Percentiles rank a stretch among this genome's conserved stretches.
Conservation (phyloP, 352 stramenopile species). For the Phytophthora podocarpi region DNA sequence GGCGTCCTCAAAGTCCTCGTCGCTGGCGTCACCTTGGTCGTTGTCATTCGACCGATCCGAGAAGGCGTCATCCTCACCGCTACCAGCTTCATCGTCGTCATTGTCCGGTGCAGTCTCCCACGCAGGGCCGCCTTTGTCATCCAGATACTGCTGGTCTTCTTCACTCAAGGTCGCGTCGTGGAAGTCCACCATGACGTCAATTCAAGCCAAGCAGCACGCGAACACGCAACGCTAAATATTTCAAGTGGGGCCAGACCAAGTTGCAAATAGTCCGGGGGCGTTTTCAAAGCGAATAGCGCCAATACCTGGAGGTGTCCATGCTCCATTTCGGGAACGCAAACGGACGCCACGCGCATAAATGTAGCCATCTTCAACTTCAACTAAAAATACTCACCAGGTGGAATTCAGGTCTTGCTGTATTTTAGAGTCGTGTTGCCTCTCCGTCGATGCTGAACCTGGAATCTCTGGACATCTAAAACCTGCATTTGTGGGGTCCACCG, state of each 20-base stretch:
- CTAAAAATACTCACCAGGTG: slow-evolving; percentile 32
- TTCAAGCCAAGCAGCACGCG: slow-evolving; percentile 3
- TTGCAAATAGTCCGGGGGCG: slow-evolving; percentile 22
- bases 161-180: slow-evolving; percentile 20
- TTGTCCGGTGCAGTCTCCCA: slow-evolving; percentile 38
- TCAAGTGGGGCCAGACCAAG: not conserved
- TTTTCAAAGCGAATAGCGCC: not conserved
- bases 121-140: slow-evolving; percentile 16
- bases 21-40: slow-evolving; percentile 24
- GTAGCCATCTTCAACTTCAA: slow-evolving; percentile 29
- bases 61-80: slow-evolving; percentile 15
- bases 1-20: slow-evolving; percentile 43
- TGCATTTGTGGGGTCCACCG: not conserved
- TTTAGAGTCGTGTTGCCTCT: slow-evolving; percentile 11
- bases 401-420: slow-evolving; percentile 22
- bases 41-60: slow-evolving; percentile 6
- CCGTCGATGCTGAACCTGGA: slow-evolving; percentile 5
- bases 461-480: slow-evolving; percentile 14
- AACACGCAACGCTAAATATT: not conserved
- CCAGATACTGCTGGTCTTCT: slow-evolving; percentile 19
- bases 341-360: slow-evolving; percentile 10
- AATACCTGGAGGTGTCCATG: not conserved
- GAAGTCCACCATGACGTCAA: slow-evolving; percentile 28
- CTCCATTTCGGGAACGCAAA: slow-evolving; percentile 31
- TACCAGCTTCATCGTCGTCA: slow-evolving; percentile 24